These are phyloP conservation scores for Kodamaea arcana DNA, from an alignment of 1,139 yeast genomes.

Conservation along the genomic window DNA sequence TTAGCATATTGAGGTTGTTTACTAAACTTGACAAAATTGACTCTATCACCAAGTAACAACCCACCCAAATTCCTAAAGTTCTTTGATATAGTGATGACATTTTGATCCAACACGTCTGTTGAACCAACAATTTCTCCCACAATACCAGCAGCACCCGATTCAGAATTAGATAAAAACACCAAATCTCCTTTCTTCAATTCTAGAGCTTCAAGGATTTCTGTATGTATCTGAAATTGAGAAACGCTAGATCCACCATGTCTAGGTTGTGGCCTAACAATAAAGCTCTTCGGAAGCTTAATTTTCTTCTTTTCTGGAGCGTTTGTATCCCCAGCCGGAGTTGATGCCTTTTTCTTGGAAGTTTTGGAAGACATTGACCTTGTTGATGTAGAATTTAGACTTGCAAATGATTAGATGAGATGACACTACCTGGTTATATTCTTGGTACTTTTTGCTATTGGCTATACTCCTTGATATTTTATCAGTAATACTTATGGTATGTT, in stretches of 20 bases:
- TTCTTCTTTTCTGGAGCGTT: conserved; percentile 30
- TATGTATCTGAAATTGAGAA: conserved; percentile 46
- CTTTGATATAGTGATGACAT: conserved; percentile 52
- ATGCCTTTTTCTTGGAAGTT: conserved; percentile 23
- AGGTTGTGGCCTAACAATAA: conserved; percentile 55
- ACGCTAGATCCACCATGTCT: conserved; percentile 3
- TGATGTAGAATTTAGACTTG: neutral
- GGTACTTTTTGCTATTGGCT: too few relatives aligned
- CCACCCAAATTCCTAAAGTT: conserved; percentile 52
- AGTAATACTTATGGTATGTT: too few relatives aligned
- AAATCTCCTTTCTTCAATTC: conserved; percentile 55
- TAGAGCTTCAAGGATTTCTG: conserved; percentile 48
- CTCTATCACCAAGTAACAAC: conserved; percentile 68
- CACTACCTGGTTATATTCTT: conserved; percentile 1
- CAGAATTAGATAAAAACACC: conserved; percentile 47
- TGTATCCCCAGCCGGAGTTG: conserved; percentile 16
- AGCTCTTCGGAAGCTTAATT: conserved; percentile 42
- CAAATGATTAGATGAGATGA: too few relatives aligned
- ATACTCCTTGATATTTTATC: too few relatives aligned
- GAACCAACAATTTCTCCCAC: conserved; percentile 43
- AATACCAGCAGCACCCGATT: conserved; percentile 41
- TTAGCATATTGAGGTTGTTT: conserved; percentile 51
- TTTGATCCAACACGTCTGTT: conserved; percentile 35
- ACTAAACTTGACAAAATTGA: conserved; percentile 42
- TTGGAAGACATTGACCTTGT: conserved; percentile 26